These are phyloP conservation scores for Malbranchea cinnamomea DNA, from an alignment of 2,329 filamentous ascomycete genomes.

Conservation along the genomic window DNA sequence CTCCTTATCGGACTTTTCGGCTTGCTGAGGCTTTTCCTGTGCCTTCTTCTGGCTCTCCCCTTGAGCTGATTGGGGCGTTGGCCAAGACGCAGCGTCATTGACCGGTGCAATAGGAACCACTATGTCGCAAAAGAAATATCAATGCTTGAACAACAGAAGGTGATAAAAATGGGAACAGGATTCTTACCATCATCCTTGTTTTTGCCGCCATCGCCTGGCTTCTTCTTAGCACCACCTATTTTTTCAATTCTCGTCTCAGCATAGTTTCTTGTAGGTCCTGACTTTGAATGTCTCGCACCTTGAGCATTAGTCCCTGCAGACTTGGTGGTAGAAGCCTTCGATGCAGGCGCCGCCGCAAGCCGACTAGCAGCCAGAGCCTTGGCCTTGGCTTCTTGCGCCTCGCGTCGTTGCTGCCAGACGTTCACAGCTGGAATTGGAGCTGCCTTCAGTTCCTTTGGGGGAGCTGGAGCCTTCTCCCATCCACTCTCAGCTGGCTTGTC, in stretches of 20 bases:
- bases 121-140: not conserved
- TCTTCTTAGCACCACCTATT: slow-evolving; percentile 22
- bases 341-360: slow-evolving; percentile 14
- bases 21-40: slow-evolving; percentile 43
- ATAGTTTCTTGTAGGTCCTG: slow-evolving; percentile 25
- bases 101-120: slow-evolving; percentile 44
- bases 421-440: slow-evolving; percentile 76
- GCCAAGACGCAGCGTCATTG: slow-evolving; percentile 70
- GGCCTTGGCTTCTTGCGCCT: slow-evolving; percentile 42
- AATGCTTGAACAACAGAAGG: slow-evolving; percentile 1
- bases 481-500: slow-evolving; percentile 39
- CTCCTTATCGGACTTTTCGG: slow-evolving; percentile 41
- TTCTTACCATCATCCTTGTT: slow-evolving; percentile 22
- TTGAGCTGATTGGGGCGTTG: slow-evolving; percentile 68
- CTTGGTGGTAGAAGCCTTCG: slow-evolving; percentile 16
- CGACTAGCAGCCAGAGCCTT: slow-evolving; percentile 24
- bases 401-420: slow-evolving; percentile 68
- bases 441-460: slow-evolving; percentile 53
- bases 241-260: slow-evolving; percentile 13
- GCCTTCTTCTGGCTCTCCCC: slow-evolving; percentile 63
- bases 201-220: slow-evolving; percentile 25
- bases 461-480: slow-evolving; percentile 44
- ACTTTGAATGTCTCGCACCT: slow-evolving; percentile 23
- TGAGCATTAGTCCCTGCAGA: slow-evolving; percentile 9
- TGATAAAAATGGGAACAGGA: not conserved